Evolutionary conservation across 495 filamentous ascomycete genomes (phyloP).

Genomic region (Evansstolkia leycettana): DNA sequence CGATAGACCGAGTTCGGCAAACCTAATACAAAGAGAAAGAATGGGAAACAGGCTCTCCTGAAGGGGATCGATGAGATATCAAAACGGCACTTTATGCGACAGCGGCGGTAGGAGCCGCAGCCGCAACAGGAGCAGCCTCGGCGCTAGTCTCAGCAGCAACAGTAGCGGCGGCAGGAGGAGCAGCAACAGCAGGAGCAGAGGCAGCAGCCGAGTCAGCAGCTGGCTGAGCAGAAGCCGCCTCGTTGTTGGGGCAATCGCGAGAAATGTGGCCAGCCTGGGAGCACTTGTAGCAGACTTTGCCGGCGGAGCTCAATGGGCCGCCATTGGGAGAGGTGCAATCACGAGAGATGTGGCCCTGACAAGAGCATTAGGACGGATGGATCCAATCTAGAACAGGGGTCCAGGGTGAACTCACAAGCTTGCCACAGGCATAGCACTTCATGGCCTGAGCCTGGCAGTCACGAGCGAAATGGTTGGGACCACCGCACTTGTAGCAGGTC

Average conservation of each 20-base stretch:
- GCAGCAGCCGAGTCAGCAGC: slow-evolving; percentile 23
- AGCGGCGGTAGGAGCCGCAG: slow-evolving; percentile 39
- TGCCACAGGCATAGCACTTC: slow-evolving; percentile 99
- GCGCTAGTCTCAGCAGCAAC: slow-evolving; percentile 21
- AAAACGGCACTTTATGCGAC: slow-evolving; percentile 37
- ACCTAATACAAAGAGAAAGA: slow-evolving; percentile 24
- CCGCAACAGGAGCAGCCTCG: slow-evolving; percentile 24
- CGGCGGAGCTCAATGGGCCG: slow-evolving; percentile 85
- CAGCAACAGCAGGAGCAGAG: slow-evolving; percentile 20
- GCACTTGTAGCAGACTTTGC: slow-evolving; percentile 98
- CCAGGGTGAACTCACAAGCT: slow-evolving; percentile 42
- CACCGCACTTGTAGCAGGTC: slow-evolving; percentile 99
- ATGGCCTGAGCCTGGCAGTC: slow-evolving; percentile 99
- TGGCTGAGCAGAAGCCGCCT: slow-evolving; percentile 31
- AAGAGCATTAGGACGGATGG: slow-evolving; percentile 1
- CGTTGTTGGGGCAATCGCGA: slow-evolving; percentile 66
- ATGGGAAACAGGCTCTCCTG: slow-evolving; percentile 13
- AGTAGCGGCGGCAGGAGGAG: slow-evolving; percentile 29
- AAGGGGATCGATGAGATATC: slow-evolving; percentile 11
- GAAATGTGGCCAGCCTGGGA: slow-evolving; percentile 93
- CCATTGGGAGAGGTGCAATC: slow-evolving; percentile 98
- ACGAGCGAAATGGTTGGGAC: slow-evolving; percentile 95
- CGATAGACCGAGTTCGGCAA: slow-evolving; percentile 12
- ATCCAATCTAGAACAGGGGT: not conserved
- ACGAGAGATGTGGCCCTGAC: slow-evolving; percentile 79